Base-by-base conservation (phyloP, 805 yeast species). In the Saccharomycopsis amapae region DNA sequence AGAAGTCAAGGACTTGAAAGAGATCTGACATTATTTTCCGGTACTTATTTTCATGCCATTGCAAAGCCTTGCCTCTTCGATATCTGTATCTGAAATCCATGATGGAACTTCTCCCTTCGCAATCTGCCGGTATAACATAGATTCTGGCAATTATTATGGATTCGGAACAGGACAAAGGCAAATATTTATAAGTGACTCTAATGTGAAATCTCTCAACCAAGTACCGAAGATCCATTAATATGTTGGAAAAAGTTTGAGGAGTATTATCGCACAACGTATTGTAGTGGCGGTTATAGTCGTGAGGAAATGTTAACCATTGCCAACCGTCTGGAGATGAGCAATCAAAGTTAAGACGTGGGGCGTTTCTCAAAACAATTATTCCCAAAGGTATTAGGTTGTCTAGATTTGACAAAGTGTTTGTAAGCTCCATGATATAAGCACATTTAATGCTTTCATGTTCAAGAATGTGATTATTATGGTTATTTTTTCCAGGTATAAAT, bases 241-340 rank as follows among this genome's bases (percentile, higher is more conserved):
- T 23, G 1, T 54, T 55, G 5, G 55, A 44, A 32, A 40, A 56
- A 51, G 42, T 33, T 19, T 17, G 2, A 25, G 17, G 5, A 45
- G n/a, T n/a, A n/a, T n/a, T n/a, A n/a, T n/a, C 45, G 43, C 35
- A 51, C 54, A 18, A 40, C 37, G 19, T 40, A 50, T 2, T 36
- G 40, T 3, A 20, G 49, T 30, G 4, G 50, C 15, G n/a, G n/a
- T n/a, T n/a, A n/a, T n/a, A n/a, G n/a, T n/a, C n/a, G n/a, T n/a
- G n/a, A n/a, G 74, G 74, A 7, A 73, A 62, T 50, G 76, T 78
- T 13, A 76, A 60, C 85, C 84, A 78, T 41, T 40, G 54, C 84
- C 85, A 79, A 1, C 66, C 69, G 55, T 64, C 72, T 4, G 65
- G 65, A 0, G 72, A 66, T 7, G 46, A 48, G 0, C 63, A 28